These are phyloP conservation scores for Pyrenopolyporus hunteri DNA, from an alignment of 495 filamentous ascomycete species.

Conservation along the genomic window DNA sequence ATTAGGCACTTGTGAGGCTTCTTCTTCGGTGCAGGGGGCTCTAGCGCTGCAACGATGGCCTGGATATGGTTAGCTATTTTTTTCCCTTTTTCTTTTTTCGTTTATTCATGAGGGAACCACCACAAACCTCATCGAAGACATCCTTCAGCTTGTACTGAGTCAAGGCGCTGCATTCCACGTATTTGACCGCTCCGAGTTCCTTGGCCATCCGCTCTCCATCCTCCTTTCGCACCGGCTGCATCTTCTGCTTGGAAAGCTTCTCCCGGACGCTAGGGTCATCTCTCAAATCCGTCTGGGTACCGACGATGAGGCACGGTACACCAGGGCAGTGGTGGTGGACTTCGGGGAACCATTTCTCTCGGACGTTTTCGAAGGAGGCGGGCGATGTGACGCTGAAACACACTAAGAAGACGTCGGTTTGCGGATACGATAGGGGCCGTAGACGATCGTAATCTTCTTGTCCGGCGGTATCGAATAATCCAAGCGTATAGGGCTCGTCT, in stretches of 20 bases:
- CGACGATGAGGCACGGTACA: constrained; percentile 96
- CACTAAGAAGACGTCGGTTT: constrained; percentile 98
- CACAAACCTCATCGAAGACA: constrained; percentile 94
- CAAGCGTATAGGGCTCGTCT: constrained; percentile 96
- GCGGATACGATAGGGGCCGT: constrained; percentile 93
- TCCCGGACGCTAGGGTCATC: constrained; percentile 88
- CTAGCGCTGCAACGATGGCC: constrained; percentile 89
- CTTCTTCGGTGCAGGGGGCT: constrained; percentile 80
- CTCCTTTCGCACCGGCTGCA: constrained; percentile 87
- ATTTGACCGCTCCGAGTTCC: constrained; percentile 95
- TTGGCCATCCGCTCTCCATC: constrained; percentile 96
- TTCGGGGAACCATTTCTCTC: constrained; percentile 99
- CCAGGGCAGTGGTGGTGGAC: constrained; percentile 98
- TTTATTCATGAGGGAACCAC: constrained; percentile 8
- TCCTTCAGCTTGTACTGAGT: constrained; percentile 99
- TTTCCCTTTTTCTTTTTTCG: no score
- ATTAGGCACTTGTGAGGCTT: constrained; percentile 57
- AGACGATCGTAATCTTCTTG: constrained; percentile 99
- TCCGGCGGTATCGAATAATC: constrained; percentile 96
- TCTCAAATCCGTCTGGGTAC: constrained; percentile 94
- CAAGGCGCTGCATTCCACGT: constrained; percentile 96
- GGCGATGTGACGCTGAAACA: constrained; percentile 99
- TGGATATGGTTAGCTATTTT: constrained; percentile 47
- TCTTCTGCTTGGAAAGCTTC: constrained; percentile 93
- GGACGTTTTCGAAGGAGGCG: constrained; percentile 98